phyloP scores from a whole-genome alignment of 768 basidiomycete species.

The Galerina sulciceps region DNA sequence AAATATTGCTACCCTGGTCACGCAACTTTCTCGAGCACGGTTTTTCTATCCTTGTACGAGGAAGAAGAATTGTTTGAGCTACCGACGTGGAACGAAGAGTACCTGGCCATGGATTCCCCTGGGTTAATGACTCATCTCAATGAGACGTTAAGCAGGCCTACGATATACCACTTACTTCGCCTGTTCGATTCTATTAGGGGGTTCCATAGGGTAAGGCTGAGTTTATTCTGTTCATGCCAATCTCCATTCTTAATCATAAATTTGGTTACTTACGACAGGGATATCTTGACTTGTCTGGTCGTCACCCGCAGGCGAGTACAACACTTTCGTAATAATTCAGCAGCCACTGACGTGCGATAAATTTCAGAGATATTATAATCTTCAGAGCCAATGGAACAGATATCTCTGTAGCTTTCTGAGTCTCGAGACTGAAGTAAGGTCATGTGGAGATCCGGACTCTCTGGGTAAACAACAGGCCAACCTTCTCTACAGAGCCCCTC shows the following conservation, averaged over 20 bases:
- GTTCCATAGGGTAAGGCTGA: slow-evolving; percentile 23
- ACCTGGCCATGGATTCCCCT: not conserved
- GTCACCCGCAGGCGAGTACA: slow-evolving; percentile 22
- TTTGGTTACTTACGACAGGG: slow-evolving; percentile 12
- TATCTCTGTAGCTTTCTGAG: slow-evolving; percentile 21
- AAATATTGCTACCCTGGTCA: slow-evolving; percentile 19
- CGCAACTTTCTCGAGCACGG: slow-evolving; percentile 13
- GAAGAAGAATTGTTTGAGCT: slow-evolving; percentile 24
- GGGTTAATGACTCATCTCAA: not conserved
- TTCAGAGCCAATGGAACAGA: slow-evolving; percentile 26
- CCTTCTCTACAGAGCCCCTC: not conserved
- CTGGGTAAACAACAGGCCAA: not conserved
- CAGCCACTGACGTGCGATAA: not conserved
- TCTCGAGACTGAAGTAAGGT: slow-evolving; percentile 13
- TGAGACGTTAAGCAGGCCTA: slow-evolving; percentile 12
- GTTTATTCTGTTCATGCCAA: not conserved
- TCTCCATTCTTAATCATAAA: not conserved
- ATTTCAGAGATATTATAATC: slow-evolving; percentile 24
- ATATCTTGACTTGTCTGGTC: slow-evolving; percentile 26
- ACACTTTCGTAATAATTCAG: not conserved
- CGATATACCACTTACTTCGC: slow-evolving; percentile 21
- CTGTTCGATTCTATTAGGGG: slow-evolving; percentile 25
- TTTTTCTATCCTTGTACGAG: slow-evolving; percentile 27
- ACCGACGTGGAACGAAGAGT: slow-evolving; percentile 7
- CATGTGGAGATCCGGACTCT: slow-evolving; percentile 3